A percentile compares a stretch with the other conserved stretches of the same genome.
phyloP scores from a whole-genome alignment of 257 asterid genomes.

The Nicotiana obtusifolia region DNA sequence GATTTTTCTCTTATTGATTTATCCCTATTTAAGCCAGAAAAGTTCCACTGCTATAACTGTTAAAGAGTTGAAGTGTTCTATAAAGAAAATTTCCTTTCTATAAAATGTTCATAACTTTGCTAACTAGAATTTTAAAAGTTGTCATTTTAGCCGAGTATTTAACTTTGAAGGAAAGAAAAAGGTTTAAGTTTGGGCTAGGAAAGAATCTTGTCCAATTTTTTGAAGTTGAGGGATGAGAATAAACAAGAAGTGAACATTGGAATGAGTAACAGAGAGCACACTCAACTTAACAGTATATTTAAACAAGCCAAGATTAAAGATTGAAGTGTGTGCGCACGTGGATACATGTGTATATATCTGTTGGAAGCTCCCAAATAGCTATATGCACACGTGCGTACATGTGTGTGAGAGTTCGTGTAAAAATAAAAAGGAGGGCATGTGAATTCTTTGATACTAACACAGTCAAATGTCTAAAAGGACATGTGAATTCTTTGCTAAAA shows the following conservation, averaged over 20 bases:
- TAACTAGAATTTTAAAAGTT: no score
- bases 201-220: background rate
- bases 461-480: slow-evolving; percentile 9
- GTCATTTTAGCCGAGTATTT: no score
- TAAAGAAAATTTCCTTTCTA: no score
- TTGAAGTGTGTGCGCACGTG: slow-evolving; percentile 95
- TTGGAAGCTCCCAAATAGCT: slow-evolving; percentile 38
- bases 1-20: background rate
- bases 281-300: slow-evolving; percentile 11
- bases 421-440: slow-evolving; percentile 49
- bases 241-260: slow-evolving; percentile 31
- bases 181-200: background rate
- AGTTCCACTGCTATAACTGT: no score
- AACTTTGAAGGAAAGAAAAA: background rate
- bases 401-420: slow-evolving; percentile 89
- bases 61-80: no score
- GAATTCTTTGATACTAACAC: slow-evolving; percentile 18
- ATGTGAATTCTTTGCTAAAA: background rate
- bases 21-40: background rate
- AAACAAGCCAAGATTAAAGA: slow-evolving; percentile 24
- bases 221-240: slow-evolving; percentile 10
- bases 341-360: slow-evolving; percentile 77
- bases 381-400: slow-evolving; percentile 92
- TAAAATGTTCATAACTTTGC: no score
- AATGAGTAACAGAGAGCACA: slow-evolving; percentile 22